phyloP scores from a whole-genome alignment of 148 eudicot genomes.

The Heliamphora exappendiculata region DNA sequence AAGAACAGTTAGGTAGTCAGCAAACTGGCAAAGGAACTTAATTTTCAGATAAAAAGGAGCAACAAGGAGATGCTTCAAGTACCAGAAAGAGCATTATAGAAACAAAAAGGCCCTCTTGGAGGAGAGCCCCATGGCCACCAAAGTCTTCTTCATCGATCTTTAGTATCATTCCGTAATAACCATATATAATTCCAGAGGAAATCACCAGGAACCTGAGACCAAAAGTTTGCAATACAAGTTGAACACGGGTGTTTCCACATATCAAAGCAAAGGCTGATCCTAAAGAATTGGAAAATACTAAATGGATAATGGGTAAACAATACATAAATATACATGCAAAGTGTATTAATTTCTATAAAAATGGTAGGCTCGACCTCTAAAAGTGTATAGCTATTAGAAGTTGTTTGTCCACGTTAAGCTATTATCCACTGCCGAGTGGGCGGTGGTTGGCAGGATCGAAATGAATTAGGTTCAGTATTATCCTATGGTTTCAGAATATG shows the following conservation, averaged over 20 bases:
- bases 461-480: no score
- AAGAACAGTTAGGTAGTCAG: background rate
- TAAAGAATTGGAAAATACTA: no score
- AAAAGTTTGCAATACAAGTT: background rate
- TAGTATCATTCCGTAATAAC: slow-evolving; percentile 72
- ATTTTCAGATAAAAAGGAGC: background rate
- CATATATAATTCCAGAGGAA: slow-evolving; percentile 76
- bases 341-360: no score
- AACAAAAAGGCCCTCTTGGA: slow-evolving; percentile 95
- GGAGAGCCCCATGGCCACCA: slow-evolving; percentile 95
- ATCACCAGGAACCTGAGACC: slow-evolving; percentile 57
- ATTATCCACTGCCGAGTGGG: no score
- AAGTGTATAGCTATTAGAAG: no score
- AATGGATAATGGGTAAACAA: background rate
- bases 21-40: slow-evolving; percentile 3
- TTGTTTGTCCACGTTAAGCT: no score
- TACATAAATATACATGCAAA: no score
- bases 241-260: background rate
- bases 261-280: background rate
- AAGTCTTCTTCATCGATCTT: slow-evolving; percentile 92
- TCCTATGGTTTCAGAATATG: background rate
- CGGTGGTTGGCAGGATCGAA: no score
- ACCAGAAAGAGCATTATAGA: slow-evolving; percentile 91
- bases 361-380: no score
- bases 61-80: slow-evolving; percentile 3